Percentiles rank a stretch among this genome's conserved stretches.
phyloP scores from a whole-genome alignment of 768 basidiomycete genomes.

The Clitopilus hobsonii region DNA sequence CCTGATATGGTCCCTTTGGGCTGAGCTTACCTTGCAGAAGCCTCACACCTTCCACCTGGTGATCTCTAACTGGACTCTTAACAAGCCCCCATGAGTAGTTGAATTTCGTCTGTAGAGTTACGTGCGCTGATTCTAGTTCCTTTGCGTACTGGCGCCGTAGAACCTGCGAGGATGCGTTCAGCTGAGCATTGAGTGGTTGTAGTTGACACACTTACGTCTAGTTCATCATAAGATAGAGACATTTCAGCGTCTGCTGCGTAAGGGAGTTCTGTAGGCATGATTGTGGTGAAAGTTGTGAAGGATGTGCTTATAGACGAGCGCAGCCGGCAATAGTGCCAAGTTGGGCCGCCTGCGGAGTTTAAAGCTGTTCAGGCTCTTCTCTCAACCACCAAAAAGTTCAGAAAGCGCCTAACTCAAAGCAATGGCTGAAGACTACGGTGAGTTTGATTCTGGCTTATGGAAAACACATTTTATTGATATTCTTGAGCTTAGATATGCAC shows the following conservation, averaged over 20 bases:
- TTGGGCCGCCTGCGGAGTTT: conserved; percentile 31
- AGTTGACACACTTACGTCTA: conserved; percentile 53
- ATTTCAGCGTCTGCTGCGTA: conserved; percentile 95
- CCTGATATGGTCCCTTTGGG: not conserved
- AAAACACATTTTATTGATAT: conserved; percentile 6
- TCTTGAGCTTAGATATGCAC: conserved; percentile 6
- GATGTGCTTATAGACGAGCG: not conserved
- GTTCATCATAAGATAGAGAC: conserved; percentile 83
- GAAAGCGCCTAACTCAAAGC: conserved; percentile 13
- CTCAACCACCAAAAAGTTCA: conserved; percentile 18
- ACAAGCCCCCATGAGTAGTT: conserved; percentile 97
- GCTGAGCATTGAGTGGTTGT: not conserved
- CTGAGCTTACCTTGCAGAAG: conserved; percentile 71
- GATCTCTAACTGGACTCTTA: conserved; percentile 78
- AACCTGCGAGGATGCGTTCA: conserved; percentile 46
- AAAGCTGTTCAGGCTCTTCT: conserved; percentile 18
- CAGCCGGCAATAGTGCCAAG: not conserved
- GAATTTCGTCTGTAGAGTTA: conserved; percentile 94
- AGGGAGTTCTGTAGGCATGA: conserved; percentile 79
- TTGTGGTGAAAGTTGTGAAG: conserved; percentile 4
- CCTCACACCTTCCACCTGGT: conserved; percentile 90
- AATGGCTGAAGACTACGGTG: conserved; percentile 56
- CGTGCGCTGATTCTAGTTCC: conserved; percentile 76
- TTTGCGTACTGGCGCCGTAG: conserved; percentile 84
- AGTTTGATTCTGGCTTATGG: conserved; percentile 26